These are phyloP conservation scores for Komagataella ulmi DNA, from an alignment of 805 yeast genomes.

Conservation along the genomic window DNA sequence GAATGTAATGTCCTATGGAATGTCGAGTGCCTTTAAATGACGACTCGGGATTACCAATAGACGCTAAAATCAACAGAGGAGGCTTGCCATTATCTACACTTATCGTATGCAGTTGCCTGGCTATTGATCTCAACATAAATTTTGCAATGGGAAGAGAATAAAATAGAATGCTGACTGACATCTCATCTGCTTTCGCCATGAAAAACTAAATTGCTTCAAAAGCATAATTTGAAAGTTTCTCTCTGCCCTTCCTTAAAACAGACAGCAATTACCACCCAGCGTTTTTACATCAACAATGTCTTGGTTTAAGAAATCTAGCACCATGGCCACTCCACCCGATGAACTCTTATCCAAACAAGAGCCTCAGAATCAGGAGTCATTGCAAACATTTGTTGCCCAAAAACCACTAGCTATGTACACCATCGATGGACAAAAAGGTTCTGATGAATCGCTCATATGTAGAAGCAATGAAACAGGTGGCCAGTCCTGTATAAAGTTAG, in stretches of 20 bases:
- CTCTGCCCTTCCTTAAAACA: background rate
- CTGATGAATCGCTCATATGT: constrained; percentile 24
- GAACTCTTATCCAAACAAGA: constrained; percentile 23
- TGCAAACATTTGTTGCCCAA: background rate
- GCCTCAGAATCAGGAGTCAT: background rate
- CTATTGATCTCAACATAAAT: constrained; percentile 11
- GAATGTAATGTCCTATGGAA: constrained; percentile 57
- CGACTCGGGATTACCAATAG: constrained; percentile 71
- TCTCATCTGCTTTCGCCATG: background rate
- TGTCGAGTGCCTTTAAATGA: constrained; percentile 54
- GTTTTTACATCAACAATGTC: constrained; percentile 8
- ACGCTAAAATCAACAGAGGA: constrained; percentile 23
- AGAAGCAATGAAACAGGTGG: constrained; percentile 25
- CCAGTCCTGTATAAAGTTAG: constrained; percentile 28
- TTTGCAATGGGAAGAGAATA: background rate
- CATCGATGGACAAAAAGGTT: constrained; percentile 1
- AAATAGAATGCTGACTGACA: too few species aligned
- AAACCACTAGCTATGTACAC: constrained; percentile 2
- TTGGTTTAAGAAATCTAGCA: constrained; percentile 18
- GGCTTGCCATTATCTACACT: constrained; percentile 7
- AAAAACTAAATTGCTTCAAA: background rate
- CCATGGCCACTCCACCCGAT: constrained; percentile 18
- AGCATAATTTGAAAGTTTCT: background rate
- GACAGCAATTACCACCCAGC: background rate
- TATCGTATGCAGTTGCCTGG: background rate